Evolutionary conservation across 306 rosid genomes (phyloP).

Genomic region (Vigna unguiculata): DNA sequence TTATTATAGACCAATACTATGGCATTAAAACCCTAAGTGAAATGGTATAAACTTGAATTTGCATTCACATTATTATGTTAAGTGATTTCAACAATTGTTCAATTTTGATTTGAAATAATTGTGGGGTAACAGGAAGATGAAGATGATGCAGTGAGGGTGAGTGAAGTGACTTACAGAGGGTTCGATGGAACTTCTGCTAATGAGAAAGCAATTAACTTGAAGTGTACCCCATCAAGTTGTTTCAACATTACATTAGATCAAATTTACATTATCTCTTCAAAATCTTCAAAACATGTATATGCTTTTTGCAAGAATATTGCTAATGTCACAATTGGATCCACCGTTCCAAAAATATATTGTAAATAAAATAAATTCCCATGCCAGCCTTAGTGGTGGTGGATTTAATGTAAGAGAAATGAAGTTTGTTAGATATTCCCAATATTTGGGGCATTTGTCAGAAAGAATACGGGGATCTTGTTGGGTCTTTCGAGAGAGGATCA

Average conservation of each 20-base stretch:
- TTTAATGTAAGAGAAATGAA: no score
- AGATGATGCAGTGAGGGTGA: constrained; percentile 27
- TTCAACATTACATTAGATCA: neutral
- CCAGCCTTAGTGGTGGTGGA: no score
- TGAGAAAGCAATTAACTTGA: constrained; percentile 34
- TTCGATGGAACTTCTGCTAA: constrained; percentile 41
- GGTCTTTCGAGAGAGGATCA: no score
- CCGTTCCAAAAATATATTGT: neutral
- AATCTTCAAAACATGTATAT: neutral
- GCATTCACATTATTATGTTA: neutral
- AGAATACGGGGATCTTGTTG: no score
- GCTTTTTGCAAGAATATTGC: constrained; percentile 1
- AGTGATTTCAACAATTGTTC: neutral
- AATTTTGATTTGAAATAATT: neutral
- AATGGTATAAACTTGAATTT: neutral
- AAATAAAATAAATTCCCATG: no score
- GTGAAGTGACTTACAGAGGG: constrained; percentile 41
- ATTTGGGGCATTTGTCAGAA: no score
- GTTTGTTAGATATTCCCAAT: no score
- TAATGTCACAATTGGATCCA: constrained; percentile 1
- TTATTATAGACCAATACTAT: constrained; percentile 50
- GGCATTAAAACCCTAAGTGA: no score
- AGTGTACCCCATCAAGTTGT: constrained; percentile 38
- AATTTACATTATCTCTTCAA: constrained; percentile 5
- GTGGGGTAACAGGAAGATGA: neutral